Evolutionary conservation across 768 basidiomycete genomes (phyloP).

Genomic region (Suillus subluteus): DNA sequence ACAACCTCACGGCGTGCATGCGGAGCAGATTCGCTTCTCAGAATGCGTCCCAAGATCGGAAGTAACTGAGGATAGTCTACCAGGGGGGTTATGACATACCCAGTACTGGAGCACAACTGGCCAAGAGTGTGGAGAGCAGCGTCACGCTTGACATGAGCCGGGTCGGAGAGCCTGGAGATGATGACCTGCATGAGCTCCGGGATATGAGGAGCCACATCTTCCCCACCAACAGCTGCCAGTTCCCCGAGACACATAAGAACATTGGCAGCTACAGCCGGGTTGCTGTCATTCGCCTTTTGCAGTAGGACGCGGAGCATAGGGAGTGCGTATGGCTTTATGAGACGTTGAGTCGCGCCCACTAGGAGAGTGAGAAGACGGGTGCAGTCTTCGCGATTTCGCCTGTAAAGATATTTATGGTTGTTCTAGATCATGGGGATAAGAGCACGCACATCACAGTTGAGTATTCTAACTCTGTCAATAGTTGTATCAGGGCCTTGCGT

Average conservation of each 20-base stretch:
- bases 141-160: constrained; percentile 86
- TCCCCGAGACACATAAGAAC: constrained; percentile 95
- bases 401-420: constrained; percentile 30
- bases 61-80: constrained; percentile 91
- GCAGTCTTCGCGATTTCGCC: constrained; percentile 89
- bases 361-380: constrained; percentile 88
- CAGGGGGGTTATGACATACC: constrained; percentile 90
- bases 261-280: constrained; percentile 88
- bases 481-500: constrained; percentile 92
- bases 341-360: constrained; percentile 87
- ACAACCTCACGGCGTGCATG: constrained; percentile 85
- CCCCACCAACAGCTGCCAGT: constrained; percentile 89
- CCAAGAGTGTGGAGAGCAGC: constrained; percentile 94
- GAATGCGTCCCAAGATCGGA: constrained; percentile 80
- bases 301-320: constrained; percentile 94
- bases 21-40: constrained; percentile 76
- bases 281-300: constrained; percentile 83
- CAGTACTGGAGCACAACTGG: constrained; percentile 94
- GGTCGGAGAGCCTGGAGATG: constrained; percentile 87
- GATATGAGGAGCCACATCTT: constrained; percentile 84
- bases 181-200: constrained; percentile 90
- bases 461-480: constrained; percentile 96
- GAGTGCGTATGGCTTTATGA: constrained; percentile 94
- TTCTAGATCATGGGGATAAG: constrained; percentile 6
- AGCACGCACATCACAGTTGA: constrained; percentile 79